Conservation (phyloP, 1,284 basidiomycete species). For the Kwoniella shivajii region DNA sequence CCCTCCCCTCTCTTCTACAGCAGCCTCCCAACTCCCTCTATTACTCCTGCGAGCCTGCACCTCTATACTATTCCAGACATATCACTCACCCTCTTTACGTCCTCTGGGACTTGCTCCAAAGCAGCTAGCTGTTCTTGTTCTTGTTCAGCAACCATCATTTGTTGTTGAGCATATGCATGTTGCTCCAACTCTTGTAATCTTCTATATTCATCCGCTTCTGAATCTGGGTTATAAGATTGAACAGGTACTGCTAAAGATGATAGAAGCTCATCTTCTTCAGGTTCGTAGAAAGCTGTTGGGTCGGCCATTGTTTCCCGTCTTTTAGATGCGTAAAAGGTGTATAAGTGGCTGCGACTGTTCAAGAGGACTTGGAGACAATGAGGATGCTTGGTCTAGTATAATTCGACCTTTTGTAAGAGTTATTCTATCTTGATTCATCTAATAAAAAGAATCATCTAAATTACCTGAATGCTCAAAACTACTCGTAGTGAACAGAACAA, state of each 20-base stretch:
- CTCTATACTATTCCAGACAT: neutral
- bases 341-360: too few relatives aligned
- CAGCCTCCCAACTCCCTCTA: neutral
- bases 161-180: slow-evolving; percentile 45
- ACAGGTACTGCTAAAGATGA: slow-evolving; percentile 46
- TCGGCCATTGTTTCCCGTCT: too few relatives aligned
- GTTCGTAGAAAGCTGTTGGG: slow-evolving; percentile 52
- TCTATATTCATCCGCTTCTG: slow-evolving; percentile 45
- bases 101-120: slow-evolving; percentile 51
- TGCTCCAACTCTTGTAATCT: slow-evolving; percentile 46
- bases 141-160: slow-evolving; percentile 30
- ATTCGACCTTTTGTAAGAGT: too few relatives aligned
- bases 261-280: slow-evolving; percentile 51
- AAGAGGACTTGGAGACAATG: too few relatives aligned
- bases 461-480: too few relatives aligned
- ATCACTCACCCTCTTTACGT: slow-evolving; percentile 51
- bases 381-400: too few relatives aligned
- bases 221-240: slow-evolving; percentile 28
- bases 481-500: too few relatives aligned
- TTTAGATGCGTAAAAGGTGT: too few relatives aligned
- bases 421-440: too few relatives aligned
- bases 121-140: slow-evolving; percentile 41
- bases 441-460: too few relatives aligned
- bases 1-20: neutral
- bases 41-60: too few relatives aligned